These are phyloP conservation scores for Rusavskia elegans DNA, from an alignment of 495 filamentous ascomycete genomes.

Conservation along the genomic window DNA sequence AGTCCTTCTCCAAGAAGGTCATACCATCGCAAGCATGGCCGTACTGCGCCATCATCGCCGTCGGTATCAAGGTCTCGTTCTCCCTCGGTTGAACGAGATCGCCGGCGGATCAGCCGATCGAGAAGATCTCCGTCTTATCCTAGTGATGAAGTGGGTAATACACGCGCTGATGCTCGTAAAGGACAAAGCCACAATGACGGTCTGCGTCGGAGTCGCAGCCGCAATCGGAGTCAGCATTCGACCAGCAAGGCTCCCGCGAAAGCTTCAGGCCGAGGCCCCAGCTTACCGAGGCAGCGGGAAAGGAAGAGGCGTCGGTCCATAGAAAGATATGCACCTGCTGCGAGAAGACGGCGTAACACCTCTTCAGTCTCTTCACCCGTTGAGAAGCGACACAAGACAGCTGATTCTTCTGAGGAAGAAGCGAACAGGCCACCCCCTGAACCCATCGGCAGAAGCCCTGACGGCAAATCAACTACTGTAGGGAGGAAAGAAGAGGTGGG, in stretches of 20 bases:
- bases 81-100: slow-evolving; percentile 22
- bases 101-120: slow-evolving; percentile 17
- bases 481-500: slow-evolving; percentile 29
- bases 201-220: slow-evolving; percentile 28
- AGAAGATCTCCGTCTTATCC: slow-evolving; percentile 28
- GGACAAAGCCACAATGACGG: slow-evolving; percentile 21
- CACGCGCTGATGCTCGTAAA: slow-evolving; percentile 35
- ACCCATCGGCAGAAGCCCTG: slow-evolving; percentile 9
- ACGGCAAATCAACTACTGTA: slow-evolving; percentile 15
- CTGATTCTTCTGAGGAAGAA: slow-evolving; percentile 50
- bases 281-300: slow-evolving; percentile 20
- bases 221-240: slow-evolving; percentile 24
- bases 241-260: slow-evolving; percentile 19
- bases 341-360: slow-evolving; percentile 31
- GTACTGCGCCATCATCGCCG: slow-evolving; percentile 6
- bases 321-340: slow-evolving; percentile 34
- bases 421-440: slow-evolving; percentile 21
- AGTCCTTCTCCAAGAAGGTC: slow-evolving; percentile 22
- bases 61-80: slow-evolving; percentile 28
- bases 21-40: slow-evolving; percentile 2
- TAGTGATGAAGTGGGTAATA: slow-evolving; percentile 24
- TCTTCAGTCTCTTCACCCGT: slow-evolving; percentile 35
- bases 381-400: slow-evolving; percentile 33
- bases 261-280: slow-evolving; percentile 21
- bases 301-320: slow-evolving; percentile 35